Base-by-base conservation (phyloP, 164 flowering plant species). In the Chimonanthus praecox region DNA sequence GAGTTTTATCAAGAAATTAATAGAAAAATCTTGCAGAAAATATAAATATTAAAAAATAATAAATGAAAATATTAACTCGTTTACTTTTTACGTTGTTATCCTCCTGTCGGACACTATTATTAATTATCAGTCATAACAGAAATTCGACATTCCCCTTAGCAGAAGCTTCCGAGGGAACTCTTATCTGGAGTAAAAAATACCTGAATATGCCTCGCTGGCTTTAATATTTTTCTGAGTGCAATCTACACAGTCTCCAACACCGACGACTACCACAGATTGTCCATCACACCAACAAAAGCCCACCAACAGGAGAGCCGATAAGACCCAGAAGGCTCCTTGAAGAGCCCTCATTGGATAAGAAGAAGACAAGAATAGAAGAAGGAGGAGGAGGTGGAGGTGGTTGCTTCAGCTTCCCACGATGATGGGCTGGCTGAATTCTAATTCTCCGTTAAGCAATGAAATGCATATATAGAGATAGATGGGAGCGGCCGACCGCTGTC, bases 221-320 rank as follows among this genome's bases (percentile, higher is more conserved):
- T 87, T 73, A 67, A 89, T 71, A 65, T 85, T 86, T 46, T 72
- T 84, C 80, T 83, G 63, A 6, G 69, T 62, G 68, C 98, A 94
- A 49, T 87, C 93, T 18, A 88, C 79, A 79, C 98, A 94, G 71
- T 88, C 92, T 64, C 87, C 90, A 6, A 74, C 11, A 0, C 98
- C 98, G 63, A 91, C 86, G 2, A 90, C 97, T 76, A 90, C 85
- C 4, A 85, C 88, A 46, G 61, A 16, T 46, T 64, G 11, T 33
- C 33, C 69, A 11, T 80, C 82, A 6, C 76, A 84, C 80, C 75
- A 49, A 76, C 87, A 82, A 71, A 78, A 75, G 33, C 80, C 83
- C 11, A 65, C 73, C n/a, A 83, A 73, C 2, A 89, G 73, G 7
- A 87, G 74, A 21, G 70, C 44, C 71, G 77, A 82, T 68, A 85